Conservation (phyloP, 371 early-diverging fungal species). For the Zopfochytrium polystomum region DNA sequence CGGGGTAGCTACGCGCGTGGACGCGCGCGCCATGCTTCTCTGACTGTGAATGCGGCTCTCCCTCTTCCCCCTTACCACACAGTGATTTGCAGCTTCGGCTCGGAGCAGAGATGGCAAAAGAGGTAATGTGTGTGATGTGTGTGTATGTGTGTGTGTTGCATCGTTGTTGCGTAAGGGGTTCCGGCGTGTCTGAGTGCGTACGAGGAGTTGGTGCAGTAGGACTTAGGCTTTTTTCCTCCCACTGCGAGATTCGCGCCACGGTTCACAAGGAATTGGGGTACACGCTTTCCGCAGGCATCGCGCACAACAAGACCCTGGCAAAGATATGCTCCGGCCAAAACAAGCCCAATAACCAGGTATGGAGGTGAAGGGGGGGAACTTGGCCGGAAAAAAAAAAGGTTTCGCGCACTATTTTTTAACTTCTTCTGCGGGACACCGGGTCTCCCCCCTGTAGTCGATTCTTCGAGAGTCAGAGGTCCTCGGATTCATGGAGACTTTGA, state of each 20-base stretch:
- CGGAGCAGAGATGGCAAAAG: constrained; percentile 67
- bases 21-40: neutral
- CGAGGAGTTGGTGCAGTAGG: too few species aligned
- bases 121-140: too few species aligned
- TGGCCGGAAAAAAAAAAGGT: too few species aligned
- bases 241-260: constrained; percentile 52
- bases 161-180: neutral
- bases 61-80: too few species aligned
- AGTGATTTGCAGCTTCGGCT: constrained; percentile 68
- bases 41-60: too few species aligned
- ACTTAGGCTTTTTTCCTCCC: too few species aligned
- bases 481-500: constrained; percentile 60
- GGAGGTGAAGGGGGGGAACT: too few species aligned
- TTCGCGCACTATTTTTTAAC: too few species aligned
- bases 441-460: too few species aligned
- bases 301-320: constrained; percentile 78
- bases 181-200: too few species aligned
- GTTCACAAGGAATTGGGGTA: constrained; percentile 71
- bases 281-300: constrained; percentile 82
- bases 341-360: constrained; percentile 84
- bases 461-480: constrained; percentile 38
- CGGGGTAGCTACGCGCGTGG: neutral
- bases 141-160: neutral
- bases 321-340: constrained; percentile 81
- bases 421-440: too few species aligned